Percentiles rank a stretch among this genome's conserved stretches.
phyloP scores from a whole-genome alignment of 75 land plant genomes.

The Gnetum montanum region DNA sequence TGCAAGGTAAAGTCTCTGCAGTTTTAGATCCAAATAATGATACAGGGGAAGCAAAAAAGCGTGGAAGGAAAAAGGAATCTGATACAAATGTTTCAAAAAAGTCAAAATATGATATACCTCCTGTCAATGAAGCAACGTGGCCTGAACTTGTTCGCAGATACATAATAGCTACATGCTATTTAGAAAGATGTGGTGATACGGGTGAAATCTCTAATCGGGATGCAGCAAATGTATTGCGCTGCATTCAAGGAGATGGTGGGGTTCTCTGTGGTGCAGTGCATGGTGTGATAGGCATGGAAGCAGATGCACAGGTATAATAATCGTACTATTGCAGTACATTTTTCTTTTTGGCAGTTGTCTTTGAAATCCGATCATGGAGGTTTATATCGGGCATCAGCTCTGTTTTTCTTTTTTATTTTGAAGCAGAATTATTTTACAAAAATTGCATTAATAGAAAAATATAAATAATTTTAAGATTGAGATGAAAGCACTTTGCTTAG shows the following conservation, averaged over 20 bases:
- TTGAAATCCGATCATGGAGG: no score
- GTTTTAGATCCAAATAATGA: slow-evolving; percentile 49
- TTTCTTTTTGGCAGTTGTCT: no score
- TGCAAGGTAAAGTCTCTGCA: slow-evolving; percentile 50
- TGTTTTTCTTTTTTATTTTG: no score
- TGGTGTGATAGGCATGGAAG: slow-evolving; percentile 81
- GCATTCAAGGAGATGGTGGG: slow-evolving; percentile 94
- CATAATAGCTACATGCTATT: slow-evolving; percentile 44
- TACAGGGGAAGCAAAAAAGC: slow-evolving; percentile 53
- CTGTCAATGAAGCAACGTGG: slow-evolving; percentile 86
- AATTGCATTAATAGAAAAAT: no score
- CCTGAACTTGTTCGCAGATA: slow-evolving; percentile 86
- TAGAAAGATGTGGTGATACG: slow-evolving; percentile 50
- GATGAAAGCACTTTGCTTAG: no score
- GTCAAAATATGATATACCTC: slow-evolving; percentile 39
- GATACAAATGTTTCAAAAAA: slow-evolving; percentile 43
- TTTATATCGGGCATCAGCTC: no score
- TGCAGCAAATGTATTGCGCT: slow-evolving; percentile 64
- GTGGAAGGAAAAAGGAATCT: slow-evolving; percentile 65
- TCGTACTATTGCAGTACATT: no score
- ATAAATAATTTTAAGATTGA: no score
- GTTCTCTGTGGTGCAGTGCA: slow-evolving; percentile 76
- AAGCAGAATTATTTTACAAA: no score
- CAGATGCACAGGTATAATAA: slow-evolving; percentile 80
- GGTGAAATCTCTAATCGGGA: slow-evolving; percentile 44